Percentiles rank a stretch among this genome's conserved stretches.
These are phyloP conservation scores for Pseudogymnoascus sp. DNA, from an alignment of 2,329 filamentous ascomycete genomes.

Conservation along the genomic window DNA sequence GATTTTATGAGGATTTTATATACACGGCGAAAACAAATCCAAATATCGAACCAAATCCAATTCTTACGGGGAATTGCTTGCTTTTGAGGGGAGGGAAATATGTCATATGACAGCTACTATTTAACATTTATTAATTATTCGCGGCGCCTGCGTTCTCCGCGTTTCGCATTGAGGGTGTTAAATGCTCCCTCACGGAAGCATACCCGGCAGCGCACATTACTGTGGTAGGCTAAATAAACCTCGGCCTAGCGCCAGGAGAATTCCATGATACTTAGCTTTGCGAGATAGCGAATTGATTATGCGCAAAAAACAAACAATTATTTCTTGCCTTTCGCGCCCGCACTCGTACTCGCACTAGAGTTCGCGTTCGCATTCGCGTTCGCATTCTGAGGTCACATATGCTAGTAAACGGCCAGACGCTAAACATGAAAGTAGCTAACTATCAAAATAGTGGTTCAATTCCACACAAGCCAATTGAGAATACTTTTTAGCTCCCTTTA, in stretches of 20 bases:
- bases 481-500: neutral
- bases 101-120: constrained; percentile 5
- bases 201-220: neutral
- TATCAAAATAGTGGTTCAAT: neutral
- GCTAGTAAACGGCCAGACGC: neutral
- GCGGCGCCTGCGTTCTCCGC: neutral
- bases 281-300: too few relatives aligned
- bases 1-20: neutral
- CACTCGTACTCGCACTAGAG: neutral
- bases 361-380: neutral
- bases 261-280: too few relatives aligned
- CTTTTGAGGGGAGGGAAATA: neutral
- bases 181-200: neutral
- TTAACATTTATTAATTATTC: neutral
- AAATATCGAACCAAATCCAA: neutral
- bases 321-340: neutral
- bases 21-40: neutral
- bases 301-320: too few relatives aligned
- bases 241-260: neutral
- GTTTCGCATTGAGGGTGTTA: constrained; percentile 1
- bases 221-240: neutral
- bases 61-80: neutral
- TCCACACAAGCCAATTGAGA: neutral
- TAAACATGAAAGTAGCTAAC: neutral
- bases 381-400: neutral